Conservation (phyloP, 2,329 filamentous ascomycete genomes). For the Fusarium secorum region DNA sequence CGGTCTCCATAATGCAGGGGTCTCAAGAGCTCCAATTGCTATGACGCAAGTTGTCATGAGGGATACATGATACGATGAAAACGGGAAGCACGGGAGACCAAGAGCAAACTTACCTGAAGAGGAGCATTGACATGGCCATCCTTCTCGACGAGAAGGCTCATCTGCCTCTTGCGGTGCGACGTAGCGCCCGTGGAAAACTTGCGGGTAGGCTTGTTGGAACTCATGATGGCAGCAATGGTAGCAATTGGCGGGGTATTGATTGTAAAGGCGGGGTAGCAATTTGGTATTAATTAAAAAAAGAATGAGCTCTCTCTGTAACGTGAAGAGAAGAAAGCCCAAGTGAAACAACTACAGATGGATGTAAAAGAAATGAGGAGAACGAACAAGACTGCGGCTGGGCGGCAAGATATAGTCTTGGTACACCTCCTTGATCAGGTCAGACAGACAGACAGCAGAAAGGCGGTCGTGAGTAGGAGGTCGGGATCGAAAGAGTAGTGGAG, state of each 20-base stretch:
- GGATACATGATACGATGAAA: not conserved
- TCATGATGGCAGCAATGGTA: slow-evolving; percentile 37
- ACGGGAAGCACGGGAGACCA: not conserved
- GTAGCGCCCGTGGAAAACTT: slow-evolving; percentile 56
- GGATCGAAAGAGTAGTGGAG: slow-evolving; percentile 42
- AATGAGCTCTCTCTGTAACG: slow-evolving; percentile 1
- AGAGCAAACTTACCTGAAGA: slow-evolving; percentile 52
- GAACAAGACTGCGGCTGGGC: slow-evolving; percentile 16
- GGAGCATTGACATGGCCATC: slow-evolving; percentile 55
- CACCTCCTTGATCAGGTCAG: slow-evolving; percentile 36
- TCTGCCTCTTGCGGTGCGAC: slow-evolving; percentile 55
- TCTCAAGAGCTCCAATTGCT: not conserved
- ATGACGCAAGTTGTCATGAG: slow-evolving; percentile 36
- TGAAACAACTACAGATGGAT: slow-evolving; percentile 17
- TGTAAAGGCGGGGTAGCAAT: slow-evolving; percentile 18
- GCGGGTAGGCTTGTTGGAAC: slow-evolving; percentile 42
- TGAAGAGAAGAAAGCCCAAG: slow-evolving; percentile 6
- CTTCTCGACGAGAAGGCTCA: slow-evolving; percentile 55
- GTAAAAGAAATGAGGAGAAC: slow-evolving; percentile 8
- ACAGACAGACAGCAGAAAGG: slow-evolving; percentile 35
- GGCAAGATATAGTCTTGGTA: slow-evolving; percentile 36
- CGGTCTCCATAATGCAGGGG: not conserved
- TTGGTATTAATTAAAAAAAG: not conserved
- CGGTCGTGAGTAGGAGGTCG: slow-evolving; percentile 38
- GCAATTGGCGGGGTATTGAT: slow-evolving; percentile 18